These are phyloP conservation scores for Clonostachys rhizophaga DNA, from an alignment of 2,329 filamentous ascomycete species.

Conservation along the genomic window DNA sequence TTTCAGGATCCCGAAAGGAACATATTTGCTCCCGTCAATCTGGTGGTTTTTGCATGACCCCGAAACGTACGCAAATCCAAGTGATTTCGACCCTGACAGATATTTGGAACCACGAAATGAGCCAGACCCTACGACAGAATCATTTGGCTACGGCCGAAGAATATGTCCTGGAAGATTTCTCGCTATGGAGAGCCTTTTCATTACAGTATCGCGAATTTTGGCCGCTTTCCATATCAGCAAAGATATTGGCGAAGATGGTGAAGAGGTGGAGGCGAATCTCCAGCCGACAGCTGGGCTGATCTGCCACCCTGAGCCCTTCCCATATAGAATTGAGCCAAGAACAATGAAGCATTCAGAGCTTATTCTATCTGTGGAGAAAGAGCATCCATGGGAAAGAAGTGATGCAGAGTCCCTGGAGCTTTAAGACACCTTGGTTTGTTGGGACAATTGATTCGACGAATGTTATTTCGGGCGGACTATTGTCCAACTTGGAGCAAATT, in stretches of 20 bases:
- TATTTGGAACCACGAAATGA: conserved; percentile 10
- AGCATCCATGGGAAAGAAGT: conserved; percentile 7
- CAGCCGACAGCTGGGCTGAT: conserved; percentile 8
- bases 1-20: conserved; percentile 17
- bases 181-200: conserved; percentile 8
- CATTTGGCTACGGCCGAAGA: conserved; percentile 11
- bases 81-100: conserved; percentile 22
- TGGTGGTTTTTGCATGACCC: conserved; percentile 56
- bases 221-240: conserved; percentile 32
- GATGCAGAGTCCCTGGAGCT: not conserved
- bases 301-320: conserved; percentile 7
- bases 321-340: conserved; percentile 3
- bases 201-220: conserved; percentile 25
- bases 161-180: conserved; percentile 11
- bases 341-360: conserved; percentile 4
- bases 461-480: no score
- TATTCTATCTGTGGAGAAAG: conserved; percentile 4
- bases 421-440: no score
- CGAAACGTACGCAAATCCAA: conserved; percentile 50
- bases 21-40: conserved; percentile 11
- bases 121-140: conserved; percentile 7
- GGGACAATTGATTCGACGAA: no score
- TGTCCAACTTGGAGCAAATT: no score
- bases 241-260: not conserved
- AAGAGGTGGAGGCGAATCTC: conserved; percentile 2